phyloP scores from a whole-genome alignment of 2,329 filamentous ascomycete genomes.

The Penicillium griseofulvum region DNA sequence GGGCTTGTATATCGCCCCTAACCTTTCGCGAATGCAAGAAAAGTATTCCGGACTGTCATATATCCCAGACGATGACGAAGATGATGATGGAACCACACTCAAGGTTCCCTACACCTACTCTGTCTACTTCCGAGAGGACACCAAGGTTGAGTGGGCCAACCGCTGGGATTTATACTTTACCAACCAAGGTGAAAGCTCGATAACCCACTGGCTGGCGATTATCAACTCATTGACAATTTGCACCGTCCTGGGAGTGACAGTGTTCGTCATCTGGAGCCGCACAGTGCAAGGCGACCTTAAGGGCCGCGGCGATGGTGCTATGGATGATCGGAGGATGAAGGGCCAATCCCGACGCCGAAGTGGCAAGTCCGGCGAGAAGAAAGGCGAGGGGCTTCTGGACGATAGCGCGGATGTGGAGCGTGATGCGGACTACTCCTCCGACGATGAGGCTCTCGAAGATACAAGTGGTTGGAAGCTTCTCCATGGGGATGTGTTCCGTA shows the following conservation, averaged over 20 bases:
- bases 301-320: constrained; percentile 62
- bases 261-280: constrained; percentile 75
- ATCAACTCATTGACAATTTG: constrained; percentile 84
- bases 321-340: constrained; percentile 67
- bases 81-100: constrained; percentile 64
- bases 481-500: constrained; percentile 82
- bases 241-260: constrained; percentile 71
- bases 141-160: constrained; percentile 74
- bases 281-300: constrained; percentile 79
- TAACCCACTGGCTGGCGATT: constrained; percentile 85
- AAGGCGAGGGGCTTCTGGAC: constrained; percentile 58
- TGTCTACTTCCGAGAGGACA: constrained; percentile 83
- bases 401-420: constrained; percentile 53
- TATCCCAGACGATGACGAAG: constrained; percentile 55
- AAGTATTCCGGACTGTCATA: constrained; percentile 62
- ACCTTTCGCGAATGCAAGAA: constrained; percentile 56
- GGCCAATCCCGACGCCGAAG: constrained; percentile 31
- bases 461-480: constrained; percentile 84
- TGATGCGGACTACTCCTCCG: constrained; percentile 59
- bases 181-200: constrained; percentile 76
- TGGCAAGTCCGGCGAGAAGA: constrained; percentile 52
- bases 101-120: constrained; percentile 84
- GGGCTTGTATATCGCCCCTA: constrained; percentile 66
- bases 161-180: constrained; percentile 90
- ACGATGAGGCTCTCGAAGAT: constrained; percentile 74